Conservation (phyloP, 1,284 basidiomycete genomes). For the Mycosarcoma mackinlayi region DNA sequence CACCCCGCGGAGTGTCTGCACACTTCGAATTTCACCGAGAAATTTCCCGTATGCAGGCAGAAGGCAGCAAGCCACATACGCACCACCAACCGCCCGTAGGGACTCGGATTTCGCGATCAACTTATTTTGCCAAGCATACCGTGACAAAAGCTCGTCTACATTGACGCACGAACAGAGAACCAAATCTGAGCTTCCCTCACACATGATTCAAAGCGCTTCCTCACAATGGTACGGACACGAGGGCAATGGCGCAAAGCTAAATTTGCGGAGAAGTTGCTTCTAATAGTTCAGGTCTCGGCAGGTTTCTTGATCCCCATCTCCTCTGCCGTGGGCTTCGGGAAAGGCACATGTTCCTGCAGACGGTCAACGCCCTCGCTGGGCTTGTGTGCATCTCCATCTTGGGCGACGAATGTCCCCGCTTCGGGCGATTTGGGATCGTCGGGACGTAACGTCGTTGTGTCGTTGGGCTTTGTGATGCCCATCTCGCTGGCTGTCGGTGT, state of each 20-base stretch:
- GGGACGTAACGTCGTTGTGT: neutral
- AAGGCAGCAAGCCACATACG: too few relatives aligned
- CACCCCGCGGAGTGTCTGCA: constrained; percentile 1
- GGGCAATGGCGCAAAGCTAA: too few relatives aligned
- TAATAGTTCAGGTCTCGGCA: constrained; percentile 14
- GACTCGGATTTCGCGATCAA: too few relatives aligned
- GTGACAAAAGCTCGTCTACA: too few relatives aligned
- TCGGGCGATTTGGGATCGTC: constrained; percentile 22
- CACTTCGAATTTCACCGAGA: constrained; percentile 10
- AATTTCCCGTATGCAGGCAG: constrained; percentile 7
- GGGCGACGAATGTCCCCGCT: constrained; percentile 21
- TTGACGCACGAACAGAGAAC: too few relatives aligned
- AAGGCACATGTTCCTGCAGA: constrained; percentile 18
- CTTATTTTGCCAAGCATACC: too few relatives aligned
- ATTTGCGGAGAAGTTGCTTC: too few relatives aligned
- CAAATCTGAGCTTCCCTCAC: too few relatives aligned
- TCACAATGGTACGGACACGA: too few relatives aligned
- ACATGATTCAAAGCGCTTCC: too few relatives aligned
- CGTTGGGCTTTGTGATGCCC: constrained; percentile 18
- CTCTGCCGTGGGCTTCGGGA: constrained; percentile 21
- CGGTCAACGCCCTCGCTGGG: constrained; percentile 1
- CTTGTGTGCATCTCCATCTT: constrained; percentile 18
- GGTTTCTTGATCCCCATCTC: constrained; percentile 33
- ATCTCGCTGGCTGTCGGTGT: constrained; percentile 15
- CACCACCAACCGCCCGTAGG: too few relatives aligned